Base-by-base conservation (phyloP, 208 protist species). In the Naegleria lovaniensis region DNA sequence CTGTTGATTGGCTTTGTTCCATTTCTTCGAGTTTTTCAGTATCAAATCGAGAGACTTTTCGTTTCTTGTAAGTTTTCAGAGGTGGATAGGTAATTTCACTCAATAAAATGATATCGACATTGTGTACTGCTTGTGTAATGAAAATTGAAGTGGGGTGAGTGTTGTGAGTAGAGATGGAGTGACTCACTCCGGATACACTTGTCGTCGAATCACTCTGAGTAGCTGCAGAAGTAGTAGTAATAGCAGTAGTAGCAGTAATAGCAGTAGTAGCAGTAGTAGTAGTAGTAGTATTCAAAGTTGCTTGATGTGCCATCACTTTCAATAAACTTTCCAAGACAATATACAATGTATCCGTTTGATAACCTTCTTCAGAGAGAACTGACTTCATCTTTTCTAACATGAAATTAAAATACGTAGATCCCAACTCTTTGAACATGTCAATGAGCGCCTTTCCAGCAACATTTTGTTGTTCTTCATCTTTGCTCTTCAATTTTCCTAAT, bases 401-500 rank as follows among this genome's bases (percentile, higher is more conserved):
- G 41, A 39, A 59, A 88, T 33, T 15, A 33, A 88, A 88, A 16
- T 59, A 89, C 7, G 0, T 13, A 29, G 5, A 22, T 38, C 85
- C 85, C 19, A 89, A 59, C 40, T 58, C 48, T 38, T 89, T 11
- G 5, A 89, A 40, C 22, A 67, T 67, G 13, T 67, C 13, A 13
- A 89, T 38, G 16, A 89, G 39, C 5, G 85, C 85, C 38, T 89
- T n/a, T 25, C 16, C 13, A 67, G n/a, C 22, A 38, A 15, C 48
- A n/a, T 40, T 33, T 89, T 75, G 48, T 67, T 89, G 41, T 89
- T 89, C 48, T 29, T 67, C 48, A 19, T 67, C 41, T 29, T 67
- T 67, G 7, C 33, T 40, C 85, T 67, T 89, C 39, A 89, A 89
- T 67, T 89, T 89, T 38, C 11, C 5, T 55, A 89, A 36, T 25